Evolutionary conservation across 371 early-diverging fungal species (phyloP).

Genomic region (Mucor lusitanicus): DNA sequence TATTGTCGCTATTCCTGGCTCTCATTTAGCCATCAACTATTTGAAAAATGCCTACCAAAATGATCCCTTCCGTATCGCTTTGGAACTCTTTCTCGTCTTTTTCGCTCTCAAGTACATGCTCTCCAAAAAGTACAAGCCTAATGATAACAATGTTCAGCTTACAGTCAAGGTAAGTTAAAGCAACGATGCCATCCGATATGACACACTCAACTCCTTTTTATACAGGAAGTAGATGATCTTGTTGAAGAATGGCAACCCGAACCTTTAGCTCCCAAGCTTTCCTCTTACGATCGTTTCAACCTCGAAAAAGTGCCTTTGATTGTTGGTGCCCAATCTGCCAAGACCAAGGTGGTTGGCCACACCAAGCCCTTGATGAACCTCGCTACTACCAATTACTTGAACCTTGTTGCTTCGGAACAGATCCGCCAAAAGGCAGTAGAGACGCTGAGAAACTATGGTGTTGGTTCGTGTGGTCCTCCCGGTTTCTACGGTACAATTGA

Average conservation of each 20-base stretch:
- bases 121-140: slow-evolving; percentile 83
- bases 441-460: slow-evolving; percentile 95
- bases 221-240: slow-evolving; percentile 76
- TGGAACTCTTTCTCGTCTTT: slow-evolving; percentile 85
- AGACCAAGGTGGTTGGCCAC: slow-evolving; percentile 55
- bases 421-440: slow-evolving; percentile 88
- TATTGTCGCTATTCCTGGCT: slow-evolving; percentile 72
- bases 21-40: slow-evolving; percentile 79
- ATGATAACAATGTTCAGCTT: slow-evolving; percentile 77
- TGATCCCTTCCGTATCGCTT: slow-evolving; percentile 91
- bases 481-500: slow-evolving; percentile 99
- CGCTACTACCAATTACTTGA: slow-evolving; percentile 89
- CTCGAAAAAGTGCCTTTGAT: slow-evolving; percentile 82
- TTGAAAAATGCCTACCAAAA: slow-evolving; percentile 93
- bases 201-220: not conserved
- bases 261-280: slow-evolving; percentile 82
- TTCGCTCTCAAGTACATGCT: slow-evolving; percentile 92
- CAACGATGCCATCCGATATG: not conserved
- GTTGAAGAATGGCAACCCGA: slow-evolving; percentile 97
- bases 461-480: slow-evolving; percentile 99
- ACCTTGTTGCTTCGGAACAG: slow-evolving; percentile 73
- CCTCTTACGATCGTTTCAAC: slow-evolving; percentile 74
- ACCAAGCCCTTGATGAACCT: slow-evolving; percentile 74
- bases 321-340: slow-evolving; percentile 66
- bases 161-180: slow-evolving; percentile 75